Conservation (phyloP, 148 eudicot species). For the Polygonum aviculare region DNA sequence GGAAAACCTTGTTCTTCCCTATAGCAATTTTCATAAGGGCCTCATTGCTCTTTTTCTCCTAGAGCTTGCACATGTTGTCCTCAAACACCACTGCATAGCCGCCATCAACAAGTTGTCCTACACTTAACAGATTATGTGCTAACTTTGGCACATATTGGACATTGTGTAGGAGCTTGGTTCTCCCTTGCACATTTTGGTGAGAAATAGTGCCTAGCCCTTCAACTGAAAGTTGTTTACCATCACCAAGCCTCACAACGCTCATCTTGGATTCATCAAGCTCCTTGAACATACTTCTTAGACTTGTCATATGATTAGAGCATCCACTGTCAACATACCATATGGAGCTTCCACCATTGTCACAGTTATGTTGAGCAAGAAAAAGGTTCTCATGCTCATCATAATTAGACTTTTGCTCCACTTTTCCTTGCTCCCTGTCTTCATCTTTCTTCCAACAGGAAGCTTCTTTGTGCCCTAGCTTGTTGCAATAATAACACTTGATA, state of each 20-base stretch:
- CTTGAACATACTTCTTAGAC: neutral
- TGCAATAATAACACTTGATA: neutral
- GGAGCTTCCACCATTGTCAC: neutral
- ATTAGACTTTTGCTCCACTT: neutral
- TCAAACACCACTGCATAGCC: neutral
- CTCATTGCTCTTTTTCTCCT: neutral
- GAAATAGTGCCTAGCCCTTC: neutral
- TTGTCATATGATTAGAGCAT: neutral
- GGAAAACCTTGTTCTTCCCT: neutral
- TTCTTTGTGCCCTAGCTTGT: neutral
- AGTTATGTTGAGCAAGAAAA: neutral
- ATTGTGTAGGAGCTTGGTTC: neutral
- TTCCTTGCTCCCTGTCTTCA: neutral
- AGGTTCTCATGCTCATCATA: neutral
- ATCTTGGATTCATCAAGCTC: neutral
- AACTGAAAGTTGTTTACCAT: neutral
- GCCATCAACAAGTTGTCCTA: neutral
- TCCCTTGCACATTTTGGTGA: neutral
- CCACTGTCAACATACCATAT: no score
- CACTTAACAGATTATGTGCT: neutral
- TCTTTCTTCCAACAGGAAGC: neutral
- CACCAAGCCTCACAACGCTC: neutral
- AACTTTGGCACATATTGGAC: neutral
- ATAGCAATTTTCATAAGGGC: neutral
- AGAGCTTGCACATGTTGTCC: neutral